A percentile compares a stretch with the other conserved stretches of the same genome.
These are phyloP conservation scores for Dalbergia cultrata DNA, from an alignment of 306 rosid species.

Conservation along the genomic window DNA sequence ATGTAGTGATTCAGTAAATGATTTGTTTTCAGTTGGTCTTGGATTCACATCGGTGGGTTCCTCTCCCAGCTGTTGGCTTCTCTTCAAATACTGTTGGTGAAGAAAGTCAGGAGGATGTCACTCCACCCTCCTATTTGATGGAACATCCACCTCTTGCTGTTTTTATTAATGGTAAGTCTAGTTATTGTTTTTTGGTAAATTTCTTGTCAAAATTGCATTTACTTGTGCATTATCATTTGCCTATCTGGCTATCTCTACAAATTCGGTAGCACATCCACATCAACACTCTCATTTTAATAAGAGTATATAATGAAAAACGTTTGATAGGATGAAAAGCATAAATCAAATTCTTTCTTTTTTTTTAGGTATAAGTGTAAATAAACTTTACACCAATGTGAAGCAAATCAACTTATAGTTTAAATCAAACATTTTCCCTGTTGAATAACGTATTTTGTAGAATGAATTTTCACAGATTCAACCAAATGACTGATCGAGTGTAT, in stretches of 20 bases:
- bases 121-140: conserved; percentile 94
- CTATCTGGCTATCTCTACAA: not conserved
- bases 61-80: conserved; percentile 93
- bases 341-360: not conserved
- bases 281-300: not conserved
- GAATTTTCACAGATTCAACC: not conserved
- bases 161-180: conserved; percentile 83
- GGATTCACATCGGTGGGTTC: conserved; percentile 99
- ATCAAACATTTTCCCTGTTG: not conserved
- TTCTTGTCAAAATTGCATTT: conserved; percentile 36
- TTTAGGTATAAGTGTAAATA: not conserved
- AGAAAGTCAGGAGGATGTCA: conserved; percentile 86
- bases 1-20: conserved; percentile 20
- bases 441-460: not conserved
- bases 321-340: not conserved
- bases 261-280: not conserved
- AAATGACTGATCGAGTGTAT: not conserved
- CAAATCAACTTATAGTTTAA: not conserved
- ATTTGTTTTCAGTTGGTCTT: conserved; percentile 75
- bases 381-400: not conserved
- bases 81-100: conserved; percentile 66
- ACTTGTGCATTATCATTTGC: conserved; percentile 29
- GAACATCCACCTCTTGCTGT: conserved; percentile 99
- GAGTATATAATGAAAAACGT: not conserved
- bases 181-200: conserved; percentile 38